phyloP scores from a whole-genome alignment of 345 rosid genomes.

The Eucalyptus curtisii region DNA sequence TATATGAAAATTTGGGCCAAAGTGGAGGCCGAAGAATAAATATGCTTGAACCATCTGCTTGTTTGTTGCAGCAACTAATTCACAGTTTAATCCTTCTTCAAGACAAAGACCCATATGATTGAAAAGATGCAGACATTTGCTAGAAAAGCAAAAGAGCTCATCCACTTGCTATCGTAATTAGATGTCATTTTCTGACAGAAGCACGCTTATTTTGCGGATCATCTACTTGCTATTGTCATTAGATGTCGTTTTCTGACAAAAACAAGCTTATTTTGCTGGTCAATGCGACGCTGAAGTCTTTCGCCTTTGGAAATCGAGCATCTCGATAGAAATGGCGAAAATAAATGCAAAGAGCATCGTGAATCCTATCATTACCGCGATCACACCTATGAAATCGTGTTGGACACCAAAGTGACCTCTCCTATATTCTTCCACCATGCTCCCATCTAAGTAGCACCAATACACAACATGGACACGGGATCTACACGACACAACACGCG shows the following conservation, averaged over 20 bases:
- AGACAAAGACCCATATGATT: background rate
- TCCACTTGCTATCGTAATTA: background rate
- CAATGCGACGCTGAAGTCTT: background rate
- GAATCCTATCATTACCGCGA: conserved; percentile 10
- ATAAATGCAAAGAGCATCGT: conserved; percentile 7
- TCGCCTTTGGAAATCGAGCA: conserved; percentile 19
- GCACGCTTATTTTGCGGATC: background rate
- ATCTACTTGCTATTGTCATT: background rate
- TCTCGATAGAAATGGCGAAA: conserved; percentile 5
- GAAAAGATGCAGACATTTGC: background rate
- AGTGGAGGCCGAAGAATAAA: background rate
- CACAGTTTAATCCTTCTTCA: background rate
- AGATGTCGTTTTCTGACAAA: background rate
- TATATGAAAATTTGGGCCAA: background rate
- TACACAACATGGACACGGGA: no score
- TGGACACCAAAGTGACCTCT: conserved; percentile 1
- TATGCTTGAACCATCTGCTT: background rate
- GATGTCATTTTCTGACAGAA: background rate
- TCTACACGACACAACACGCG: no score
- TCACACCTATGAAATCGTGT: conserved; percentile 15
- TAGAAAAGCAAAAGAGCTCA: background rate
- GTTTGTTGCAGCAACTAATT: background rate
- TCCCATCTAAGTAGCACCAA: no score
- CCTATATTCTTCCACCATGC: background rate
- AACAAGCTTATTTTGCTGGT: background rate